A percentile compares a stretch with the other conserved stretches of the same genome.
Conservation (phyloP, 2,329 filamentous ascomycete genomes). For the Taxawa tesnikishii region DNA sequence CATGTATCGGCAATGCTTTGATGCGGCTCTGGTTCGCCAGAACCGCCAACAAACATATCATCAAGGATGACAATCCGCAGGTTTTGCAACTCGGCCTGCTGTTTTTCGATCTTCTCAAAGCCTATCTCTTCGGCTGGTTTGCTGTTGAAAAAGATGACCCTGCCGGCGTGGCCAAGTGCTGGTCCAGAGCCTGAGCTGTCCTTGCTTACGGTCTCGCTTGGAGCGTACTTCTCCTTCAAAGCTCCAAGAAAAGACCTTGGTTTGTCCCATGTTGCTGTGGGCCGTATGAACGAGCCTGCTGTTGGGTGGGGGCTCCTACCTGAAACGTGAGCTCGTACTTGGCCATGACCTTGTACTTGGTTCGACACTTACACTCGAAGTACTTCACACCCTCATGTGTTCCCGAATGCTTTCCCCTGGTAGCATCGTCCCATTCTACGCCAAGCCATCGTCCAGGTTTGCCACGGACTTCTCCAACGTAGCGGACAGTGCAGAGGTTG, state of each 20-base stretch:
- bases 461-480: conserved; percentile 62
- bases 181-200: conserved; percentile 9
- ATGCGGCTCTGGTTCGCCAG: conserved; percentile 9
- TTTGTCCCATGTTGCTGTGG: conserved; percentile 55
- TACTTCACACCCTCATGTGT: conserved; percentile 67
- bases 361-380: conserved; percentile 59
- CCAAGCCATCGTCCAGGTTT: conserved; percentile 77
- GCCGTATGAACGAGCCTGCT: conserved; percentile 77
- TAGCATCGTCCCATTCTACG: conserved; percentile 89
- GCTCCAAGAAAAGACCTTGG: conserved; percentile 67
- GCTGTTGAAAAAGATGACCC: conserved; percentile 57
- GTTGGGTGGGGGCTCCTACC: conserved; percentile 53
- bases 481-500: conserved; percentile 72
- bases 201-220: conserved; percentile 26
- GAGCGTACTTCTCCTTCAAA: conserved; percentile 71
- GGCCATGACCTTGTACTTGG: conserved; percentile 1
- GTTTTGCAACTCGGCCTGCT: conserved; percentile 67
- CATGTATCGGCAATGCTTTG: conserved; percentile 43
- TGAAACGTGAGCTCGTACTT: conserved; percentile 15
- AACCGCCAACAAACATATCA: conserved; percentile 35
- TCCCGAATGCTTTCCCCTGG: conserved; percentile 82
- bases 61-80: conserved; percentile 75
- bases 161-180: conserved; percentile 14
- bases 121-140: conserved; percentile 91
- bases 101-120: conserved; percentile 79